A percentile compares a stretch with the other conserved stretches of the same genome.
phyloP scores from a whole-genome alignment of 768 basidiomycete genomes.

The Antrodiella citrinella region DNA sequence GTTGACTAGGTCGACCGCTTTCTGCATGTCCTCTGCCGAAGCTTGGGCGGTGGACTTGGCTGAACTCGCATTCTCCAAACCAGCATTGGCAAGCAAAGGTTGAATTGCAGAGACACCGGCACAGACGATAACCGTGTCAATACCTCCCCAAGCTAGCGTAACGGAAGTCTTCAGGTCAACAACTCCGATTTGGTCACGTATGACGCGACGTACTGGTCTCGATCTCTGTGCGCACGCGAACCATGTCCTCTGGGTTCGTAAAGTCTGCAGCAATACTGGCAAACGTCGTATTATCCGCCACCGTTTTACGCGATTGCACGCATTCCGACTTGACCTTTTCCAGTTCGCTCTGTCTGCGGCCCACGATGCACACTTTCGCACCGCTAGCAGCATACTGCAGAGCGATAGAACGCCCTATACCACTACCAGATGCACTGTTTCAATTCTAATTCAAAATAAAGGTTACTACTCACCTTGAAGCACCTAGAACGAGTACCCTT shows the following conservation, averaged over 20 bases:
- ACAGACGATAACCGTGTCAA: conserved; percentile 76
- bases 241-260: conserved; percentile 56
- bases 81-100: conserved; percentile 67
- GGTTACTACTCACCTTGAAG: conserved; percentile 36
- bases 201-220: conserved; percentile 40
- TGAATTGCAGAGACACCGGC: conserved; percentile 81
- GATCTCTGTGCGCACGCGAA: conserved; percentile 44
- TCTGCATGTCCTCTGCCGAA: conserved; percentile 47
- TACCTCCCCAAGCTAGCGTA: conserved; percentile 61
- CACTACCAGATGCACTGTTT: conserved; percentile 26
- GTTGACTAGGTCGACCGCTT: conserved; percentile 45
- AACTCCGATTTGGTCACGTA: neutral
- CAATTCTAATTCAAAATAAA: too few species aligned
- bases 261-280: conserved; percentile 57
- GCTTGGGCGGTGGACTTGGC: conserved; percentile 30
- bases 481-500: conserved; percentile 76
- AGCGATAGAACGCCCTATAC: conserved; percentile 70
- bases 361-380: conserved; percentile 67
- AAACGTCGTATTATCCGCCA: conserved; percentile 25
- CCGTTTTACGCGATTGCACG: conserved; percentile 16
- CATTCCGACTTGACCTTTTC: conserved; percentile 59
- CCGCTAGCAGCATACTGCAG: conserved; percentile 66
- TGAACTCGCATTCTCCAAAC: conserved; percentile 29
- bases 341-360: conserved; percentile 48
- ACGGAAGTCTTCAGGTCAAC: neutral